Base-by-base conservation (phyloP, 345 rosid species). In the Hypericum perforatum region DNA sequence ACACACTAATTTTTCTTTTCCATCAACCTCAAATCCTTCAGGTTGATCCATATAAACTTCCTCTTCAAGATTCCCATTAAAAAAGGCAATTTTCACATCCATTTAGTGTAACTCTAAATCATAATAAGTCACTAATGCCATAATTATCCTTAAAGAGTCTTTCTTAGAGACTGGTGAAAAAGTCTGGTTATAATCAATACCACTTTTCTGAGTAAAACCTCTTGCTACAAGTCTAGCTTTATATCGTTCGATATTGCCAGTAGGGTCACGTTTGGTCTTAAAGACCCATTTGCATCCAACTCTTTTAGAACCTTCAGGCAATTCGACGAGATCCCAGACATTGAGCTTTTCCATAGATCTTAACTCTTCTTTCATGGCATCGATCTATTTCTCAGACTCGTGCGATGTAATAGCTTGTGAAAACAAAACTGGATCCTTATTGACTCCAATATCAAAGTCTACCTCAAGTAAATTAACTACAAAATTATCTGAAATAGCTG, bases 151-250 rank as follows among this genome's bases (percentile, higher is more conserved):
- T 12, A 49, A 15, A 49, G 53, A 49, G 53, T 49, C 53, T 37
- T 49, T 49, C 12, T 11, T 49, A 12, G 29, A 49, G 7, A 49
- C 53, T 7, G 53, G 53, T 14, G 6, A 49, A 37, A 49, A 49
- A 12, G 32, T 49, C 53, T 49, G 3, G 5, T 49, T 49, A 37
- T 49, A 49, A 11, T 49, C 53, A 16, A 49, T 6, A 11, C 32
- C 53, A 6, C 12, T 11, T 37, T 49, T 49, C 29, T 49, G 53
- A 49, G 53, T 49, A 37, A 6, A 49, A 49, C 53, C 29, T 13
- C 16, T 49, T 7, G 53, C 53, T 14, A 49, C 53, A 49, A 49
- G 53, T 49, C 53, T 49, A 11, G 53, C 53, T 49, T 49, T 49
- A n/a, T 44, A 11, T n/a, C 48, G 1, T n/a, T 44, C 48, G 5